Conservation (phyloP, 176 grass and related monocot species). For the barley (Hordeum vulgare) region DNA sequence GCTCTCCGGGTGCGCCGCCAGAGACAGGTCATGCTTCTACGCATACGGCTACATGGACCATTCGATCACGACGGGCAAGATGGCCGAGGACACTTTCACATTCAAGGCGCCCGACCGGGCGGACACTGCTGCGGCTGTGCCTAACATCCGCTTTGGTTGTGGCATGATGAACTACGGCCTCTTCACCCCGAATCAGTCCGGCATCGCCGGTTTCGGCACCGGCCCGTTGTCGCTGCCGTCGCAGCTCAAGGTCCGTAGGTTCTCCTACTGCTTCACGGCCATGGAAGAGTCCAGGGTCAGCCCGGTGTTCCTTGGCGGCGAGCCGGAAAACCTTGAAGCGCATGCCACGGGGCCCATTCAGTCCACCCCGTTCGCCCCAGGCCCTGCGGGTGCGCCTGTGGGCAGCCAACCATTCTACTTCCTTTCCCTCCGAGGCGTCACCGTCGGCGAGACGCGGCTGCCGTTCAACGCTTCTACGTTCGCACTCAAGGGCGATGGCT, state of each 20-base stretch:
- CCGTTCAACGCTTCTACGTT: conserved; percentile 31
- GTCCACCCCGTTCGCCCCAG: conserved; percentile 32
- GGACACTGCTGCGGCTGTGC: not conserved
- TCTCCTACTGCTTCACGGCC: conserved; percentile 69
- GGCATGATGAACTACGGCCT: conserved; percentile 17
- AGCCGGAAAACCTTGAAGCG: conserved; percentile 5
- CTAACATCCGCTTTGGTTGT: conserved; percentile 42
- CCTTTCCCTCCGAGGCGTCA: conserved; percentile 36
- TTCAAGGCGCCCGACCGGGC: not conserved
- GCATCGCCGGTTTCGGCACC: conserved; percentile 57
- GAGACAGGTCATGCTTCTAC: conserved; percentile 19
- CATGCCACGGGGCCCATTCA: not conserved
- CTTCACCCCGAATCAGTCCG: conserved; percentile 23
- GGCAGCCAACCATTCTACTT: conserved; percentile 27
- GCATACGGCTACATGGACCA: conserved; percentile 29
- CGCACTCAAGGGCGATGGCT: conserved; percentile 15
- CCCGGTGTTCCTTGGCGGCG: conserved; percentile 41
- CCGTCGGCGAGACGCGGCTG: conserved; percentile 35
- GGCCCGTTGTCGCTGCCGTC: conserved; percentile 52
- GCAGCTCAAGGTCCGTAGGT: conserved; percentile 48
- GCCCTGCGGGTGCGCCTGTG: not conserved
- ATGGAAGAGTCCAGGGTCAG: conserved; percentile 26
- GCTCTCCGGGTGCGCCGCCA: not conserved
- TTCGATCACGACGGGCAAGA: conserved; percentile 10
- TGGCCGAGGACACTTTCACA: conserved; percentile 46